Percentiles rank a stretch among this genome's conserved stretches.
phyloP scores from a whole-genome alignment of 352 stramenopile species.

The Stramenopiles sp. region DNA sequence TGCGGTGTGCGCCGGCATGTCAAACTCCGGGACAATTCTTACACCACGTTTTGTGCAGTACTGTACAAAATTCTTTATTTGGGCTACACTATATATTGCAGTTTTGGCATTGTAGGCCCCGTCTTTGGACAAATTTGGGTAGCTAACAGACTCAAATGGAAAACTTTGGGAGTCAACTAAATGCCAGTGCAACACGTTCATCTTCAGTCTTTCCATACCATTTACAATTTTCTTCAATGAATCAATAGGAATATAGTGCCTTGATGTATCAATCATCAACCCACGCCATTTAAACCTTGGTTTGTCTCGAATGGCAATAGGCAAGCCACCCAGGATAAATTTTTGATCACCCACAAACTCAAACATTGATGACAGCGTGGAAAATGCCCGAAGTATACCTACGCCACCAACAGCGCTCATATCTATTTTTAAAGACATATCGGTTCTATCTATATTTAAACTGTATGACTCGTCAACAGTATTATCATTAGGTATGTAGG shows the following conservation, averaged over 20 bases:
- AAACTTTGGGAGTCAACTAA: slow-evolving; percentile 28
- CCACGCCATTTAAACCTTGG: slow-evolving; percentile 37
- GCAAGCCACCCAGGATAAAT: slow-evolving; percentile 5
- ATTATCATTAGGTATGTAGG: neutral
- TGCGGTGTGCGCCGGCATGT: slow-evolving; percentile 22
- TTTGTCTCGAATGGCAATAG: slow-evolving; percentile 24
- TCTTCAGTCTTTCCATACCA: slow-evolving; percentile 26
- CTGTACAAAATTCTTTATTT: slow-evolving; percentile 21
- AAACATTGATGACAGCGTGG: slow-evolving; percentile 36
- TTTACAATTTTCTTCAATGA: slow-evolving; percentile 26
- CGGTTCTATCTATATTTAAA: neutral
- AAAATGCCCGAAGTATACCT: slow-evolving; percentile 31
- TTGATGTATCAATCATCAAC: slow-evolving; percentile 40
- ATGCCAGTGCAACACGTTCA: slow-evolving; percentile 36
- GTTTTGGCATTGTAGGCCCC: slow-evolving; percentile 27
- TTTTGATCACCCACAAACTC: slow-evolving; percentile 25
- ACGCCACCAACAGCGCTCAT: slow-evolving; percentile 28
- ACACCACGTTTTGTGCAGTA: slow-evolving; percentile 23
- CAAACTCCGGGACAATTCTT: slow-evolving; percentile 25
- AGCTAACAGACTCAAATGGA: slow-evolving; percentile 23
- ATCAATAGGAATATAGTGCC: slow-evolving; percentile 39
- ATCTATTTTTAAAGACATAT: neutral
- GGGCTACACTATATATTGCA: slow-evolving; percentile 24
- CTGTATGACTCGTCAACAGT: neutral
- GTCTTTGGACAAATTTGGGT: slow-evolving; percentile 27